Conservation (phyloP, 2,329 filamentous ascomycete genomes). For the Rasamsonia emersonii region DNA sequence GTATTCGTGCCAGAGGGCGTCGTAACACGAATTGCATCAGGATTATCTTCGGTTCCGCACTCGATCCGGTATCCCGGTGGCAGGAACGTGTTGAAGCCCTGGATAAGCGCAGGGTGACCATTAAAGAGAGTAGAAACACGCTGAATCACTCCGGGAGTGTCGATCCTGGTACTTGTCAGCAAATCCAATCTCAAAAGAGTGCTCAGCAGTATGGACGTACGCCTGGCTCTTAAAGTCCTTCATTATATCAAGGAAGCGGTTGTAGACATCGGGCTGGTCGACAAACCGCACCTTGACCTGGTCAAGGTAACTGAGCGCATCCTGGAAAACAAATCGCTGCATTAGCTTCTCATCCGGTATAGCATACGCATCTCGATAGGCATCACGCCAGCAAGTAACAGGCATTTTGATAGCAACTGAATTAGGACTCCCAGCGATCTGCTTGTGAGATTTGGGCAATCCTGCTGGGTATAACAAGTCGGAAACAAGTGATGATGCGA, state of each 20-base stretch:
- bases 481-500: too few relatives aligned
- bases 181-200: slow-evolving; percentile 12
- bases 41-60: slow-evolving; percentile 86
- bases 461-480: too few relatives aligned
- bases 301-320: slow-evolving; percentile 90
- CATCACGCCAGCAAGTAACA: too few relatives aligned
- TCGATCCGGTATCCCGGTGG: slow-evolving; percentile 95
- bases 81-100: slow-evolving; percentile 96
- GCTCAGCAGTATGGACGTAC: slow-evolving; percentile 42
- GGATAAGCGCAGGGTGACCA: slow-evolving; percentile 88
- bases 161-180: slow-evolving; percentile 51
- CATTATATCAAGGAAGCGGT: slow-evolving; percentile 96
- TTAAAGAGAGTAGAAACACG: slow-evolving; percentile 92
- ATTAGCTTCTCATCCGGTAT: too few relatives aligned
- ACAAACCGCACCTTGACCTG: slow-evolving; percentile 98
- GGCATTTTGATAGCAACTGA: too few relatives aligned
- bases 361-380: too few relatives aligned
- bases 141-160: slow-evolving; percentile 95
- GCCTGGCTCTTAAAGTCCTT: slow-evolving; percentile 99
- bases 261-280: slow-evolving; percentile 95
- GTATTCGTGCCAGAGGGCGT: slow-evolving; percentile 97
- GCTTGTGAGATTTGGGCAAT: too few relatives aligned
- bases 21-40: slow-evolving; percentile 91
- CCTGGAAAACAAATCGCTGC: slow-evolving; percentile 57
- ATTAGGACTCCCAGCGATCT: too few relatives aligned